Base-by-base conservation (phyloP, 148 eudicot genomes). In the Chenopodium suecicum region DNA sequence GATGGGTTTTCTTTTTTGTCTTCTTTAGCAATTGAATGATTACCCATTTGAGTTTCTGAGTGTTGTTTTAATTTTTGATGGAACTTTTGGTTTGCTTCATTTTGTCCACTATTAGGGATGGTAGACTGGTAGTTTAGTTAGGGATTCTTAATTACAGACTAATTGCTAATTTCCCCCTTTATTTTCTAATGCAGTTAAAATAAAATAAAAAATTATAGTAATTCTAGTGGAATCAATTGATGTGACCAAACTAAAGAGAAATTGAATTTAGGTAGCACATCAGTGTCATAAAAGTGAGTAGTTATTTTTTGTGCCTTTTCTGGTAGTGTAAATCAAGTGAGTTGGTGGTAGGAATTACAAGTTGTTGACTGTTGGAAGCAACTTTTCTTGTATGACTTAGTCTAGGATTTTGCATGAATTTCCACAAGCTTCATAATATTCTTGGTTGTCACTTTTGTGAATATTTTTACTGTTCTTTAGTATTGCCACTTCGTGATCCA, bases 291-390 rank as follows among this genome's bases (percentile, higher is more conserved):
- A 75, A 54, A 47, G 63, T 27, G 37, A 23, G 29, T 74, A 50
- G 77, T 74, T 17, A 27, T 12, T 56, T 4, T 56, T 41, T 79
- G 52, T 23, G 32, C 17, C 34, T 62, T 60, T 58, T 60, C 11
- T 72, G 75, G 76, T 80, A 71, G 78, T 50, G 50, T 60, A 37
- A 44, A 72, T 80, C 60, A 54, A 54, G 76, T 70, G 34, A 7
- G 54, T 64, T 78, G 58, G 41, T 48, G 31, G 76, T 25, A 74
- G 62, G 8, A 71, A 54, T 54, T 68, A 50, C 44, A 41, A 41
- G 13, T 50, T 27, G 50, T 63, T 31, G 29, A 25, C 65, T 52
- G 29, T 58, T 48, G 29, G 71, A 74, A 81, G 25, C 8, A 46
- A n/a, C 44, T 52, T 70, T 63, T 11, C 50, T 77, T 70, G 37